phyloP scores from a whole-genome alignment of 116 monocot genomes.

The Trichopus zeylanicus region DNA sequence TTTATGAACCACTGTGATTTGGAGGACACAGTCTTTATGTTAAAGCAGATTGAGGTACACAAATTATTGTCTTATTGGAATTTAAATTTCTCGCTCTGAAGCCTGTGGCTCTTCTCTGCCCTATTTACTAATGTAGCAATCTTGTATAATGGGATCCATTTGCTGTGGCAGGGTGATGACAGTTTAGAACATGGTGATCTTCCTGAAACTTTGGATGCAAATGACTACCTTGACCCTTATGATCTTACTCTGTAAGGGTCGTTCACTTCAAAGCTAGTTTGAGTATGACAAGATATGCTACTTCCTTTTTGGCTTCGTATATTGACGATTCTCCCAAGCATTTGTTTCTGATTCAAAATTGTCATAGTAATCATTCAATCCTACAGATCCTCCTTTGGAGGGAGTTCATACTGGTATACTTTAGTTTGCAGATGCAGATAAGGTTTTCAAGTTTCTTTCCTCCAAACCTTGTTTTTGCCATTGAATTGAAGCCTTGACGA shows the following conservation, averaged over 20 bases:
- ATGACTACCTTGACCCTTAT: neutral
- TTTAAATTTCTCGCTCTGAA: neutral
- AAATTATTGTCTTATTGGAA: neutral
- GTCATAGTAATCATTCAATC: too few species aligned
- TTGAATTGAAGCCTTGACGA: too few species aligned
- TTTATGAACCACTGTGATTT: neutral
- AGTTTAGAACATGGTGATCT: neutral
- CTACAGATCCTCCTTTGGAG: too few species aligned
- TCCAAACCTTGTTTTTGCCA: too few species aligned
- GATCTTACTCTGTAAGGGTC: too few species aligned
- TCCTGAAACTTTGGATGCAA: neutral
- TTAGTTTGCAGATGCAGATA: too few species aligned
- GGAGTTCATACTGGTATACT: too few species aligned
- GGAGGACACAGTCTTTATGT: neutral
- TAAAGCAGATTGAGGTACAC: slow-evolving; percentile 2
- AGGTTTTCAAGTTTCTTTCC: too few species aligned
- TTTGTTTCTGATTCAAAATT: too few species aligned
- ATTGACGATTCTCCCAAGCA: neutral
- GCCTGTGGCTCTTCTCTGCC: neutral
- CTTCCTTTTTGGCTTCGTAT: neutral
- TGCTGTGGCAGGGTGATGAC: slow-evolving; percentile 1
- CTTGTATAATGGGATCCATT: neutral
- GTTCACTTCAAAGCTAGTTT: slow-evolving; percentile 1
- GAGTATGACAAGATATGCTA: neutral
- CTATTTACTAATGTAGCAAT: neutral